Base-by-base conservation (phyloP, 108 stramenopile genomes). In the Skeletonema costatum region DNA sequence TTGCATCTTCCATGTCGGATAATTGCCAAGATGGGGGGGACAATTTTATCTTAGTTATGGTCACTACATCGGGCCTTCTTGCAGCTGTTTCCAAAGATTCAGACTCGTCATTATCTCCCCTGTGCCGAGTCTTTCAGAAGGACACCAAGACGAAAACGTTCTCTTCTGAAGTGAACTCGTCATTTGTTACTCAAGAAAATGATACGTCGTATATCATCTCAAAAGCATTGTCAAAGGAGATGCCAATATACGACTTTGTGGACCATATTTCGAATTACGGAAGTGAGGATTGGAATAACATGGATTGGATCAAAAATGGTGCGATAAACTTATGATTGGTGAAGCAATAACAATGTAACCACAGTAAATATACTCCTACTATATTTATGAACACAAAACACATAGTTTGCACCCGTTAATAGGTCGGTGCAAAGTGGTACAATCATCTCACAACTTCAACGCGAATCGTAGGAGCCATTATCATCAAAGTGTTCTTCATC, bases 401-500 rank as follows among this genome's bases (percentile, higher is more conserved):
- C 17, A 63, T 3, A 61, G 12, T 6, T 61, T 61, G 60, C 60
- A 61, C 60, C 58, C 2, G 13, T 11, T 4, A 3, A 3, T 8
- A 46, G 11, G 7, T 46, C 11, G 14, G 11, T 46, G 14, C 44
- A 16, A 46, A 12, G 44, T 46, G 44, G 14, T 0, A 12, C 14
- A 16, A 10, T 32, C 60, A 63, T 38, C n/a, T 60, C 31, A 46
- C 42, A 61, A 39, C n/a, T 4, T 44, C n/a, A 36, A 31, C 48
- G 48, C 14, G 44, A 72, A 46, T 72, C 59, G 42, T 48, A 29
- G 16, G 60, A 62, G 21, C 75, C 68, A 60, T 60, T 56, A 53
- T 82, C 74, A 10, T 70, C 70, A 51, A 71, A 56, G 70, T 82
- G n/a, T 82, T 56, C 73, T 56, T 82, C 81, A 61, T 75, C 81